These are phyloP conservation scores for Fusarium algeriense DNA, from an alignment of 2,329 filamentous ascomycete genomes.

Conservation along the genomic window DNA sequence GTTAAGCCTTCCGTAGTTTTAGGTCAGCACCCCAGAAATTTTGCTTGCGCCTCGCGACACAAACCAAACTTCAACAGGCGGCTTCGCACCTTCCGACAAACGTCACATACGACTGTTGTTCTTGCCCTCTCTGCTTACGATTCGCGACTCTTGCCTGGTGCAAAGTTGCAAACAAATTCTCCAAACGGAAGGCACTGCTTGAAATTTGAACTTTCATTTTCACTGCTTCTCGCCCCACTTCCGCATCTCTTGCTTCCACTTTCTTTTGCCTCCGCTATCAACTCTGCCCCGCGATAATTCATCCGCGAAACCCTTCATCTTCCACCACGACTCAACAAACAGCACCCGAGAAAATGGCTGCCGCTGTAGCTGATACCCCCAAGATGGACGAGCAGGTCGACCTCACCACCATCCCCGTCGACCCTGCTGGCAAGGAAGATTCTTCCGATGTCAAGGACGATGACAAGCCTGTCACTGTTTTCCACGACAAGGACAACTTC, in stretches of 20 bases:
- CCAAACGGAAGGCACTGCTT: constrained; percentile 46
- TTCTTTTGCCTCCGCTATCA: constrained; percentile 37
- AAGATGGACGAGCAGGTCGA: constrained; percentile 70
- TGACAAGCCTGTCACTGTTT: constrained; percentile 86
- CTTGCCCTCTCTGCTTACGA: background rate
- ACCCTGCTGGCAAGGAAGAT: constrained; percentile 69
- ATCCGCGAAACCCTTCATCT: constrained; percentile 25
- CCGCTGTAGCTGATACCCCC: constrained; percentile 50
- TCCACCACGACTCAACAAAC: constrained; percentile 26
- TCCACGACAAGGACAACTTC: constrained; percentile 99
- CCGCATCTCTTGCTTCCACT: constrained; percentile 38
- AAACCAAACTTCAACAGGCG: constrained; percentile 34
- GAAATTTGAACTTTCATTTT: constrained; percentile 35
- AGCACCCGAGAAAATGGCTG: constrained; percentile 52
- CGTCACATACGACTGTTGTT: constrained; percentile 33
- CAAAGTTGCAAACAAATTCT: constrained; percentile 49
- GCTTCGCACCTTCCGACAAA: constrained; percentile 40
- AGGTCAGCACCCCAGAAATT: constrained; percentile 46
- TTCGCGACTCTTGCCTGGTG: constrained; percentile 55
- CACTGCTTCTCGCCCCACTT: constrained; percentile 34
- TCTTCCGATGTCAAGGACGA: constrained; percentile 62
- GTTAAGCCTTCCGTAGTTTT: constrained; percentile 29
- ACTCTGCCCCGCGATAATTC: constrained; percentile 49
- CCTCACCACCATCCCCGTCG: constrained; percentile 76
- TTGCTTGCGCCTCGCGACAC: constrained; percentile 43